Evolutionary conservation across 306 rosid species (phyloP).

Genomic region (Malus fusca): DNA sequence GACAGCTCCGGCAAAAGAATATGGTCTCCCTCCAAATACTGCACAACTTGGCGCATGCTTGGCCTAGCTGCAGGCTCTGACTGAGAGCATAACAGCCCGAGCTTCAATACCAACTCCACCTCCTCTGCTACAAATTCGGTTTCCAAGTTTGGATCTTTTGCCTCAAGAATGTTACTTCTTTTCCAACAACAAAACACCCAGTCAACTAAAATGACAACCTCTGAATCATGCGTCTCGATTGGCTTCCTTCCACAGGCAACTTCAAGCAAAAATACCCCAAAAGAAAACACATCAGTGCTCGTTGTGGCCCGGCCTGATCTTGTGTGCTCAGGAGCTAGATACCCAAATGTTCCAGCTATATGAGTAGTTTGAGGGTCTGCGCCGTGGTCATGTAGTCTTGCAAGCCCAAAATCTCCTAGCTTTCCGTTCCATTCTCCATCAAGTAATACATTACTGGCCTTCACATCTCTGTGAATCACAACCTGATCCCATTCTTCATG

Average conservation of each 20-base stretch:
- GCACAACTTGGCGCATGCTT: not conserved
- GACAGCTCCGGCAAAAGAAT: not conserved
- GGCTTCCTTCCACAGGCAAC: constrained; percentile 6
- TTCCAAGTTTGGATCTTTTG: not conserved
- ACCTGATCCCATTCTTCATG: not conserved
- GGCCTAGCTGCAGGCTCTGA: not conserved
- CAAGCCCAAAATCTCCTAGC: not conserved
- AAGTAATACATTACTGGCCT: not conserved
- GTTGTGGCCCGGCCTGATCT: not conserved
- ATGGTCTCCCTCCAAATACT: not conserved
- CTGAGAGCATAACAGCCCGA: not conserved
- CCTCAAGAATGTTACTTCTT: not conserved
- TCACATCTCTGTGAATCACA: not conserved
- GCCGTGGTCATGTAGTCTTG: not conserved
- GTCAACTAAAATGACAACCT: not conserved
- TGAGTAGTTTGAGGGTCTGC: not conserved
- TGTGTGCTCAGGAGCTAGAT: not conserved
- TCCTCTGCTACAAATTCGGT: not conserved
- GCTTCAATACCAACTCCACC: not conserved
- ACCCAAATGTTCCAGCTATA: not conserved
- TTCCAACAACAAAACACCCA: not conserved
- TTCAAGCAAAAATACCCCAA: constrained; percentile 1
- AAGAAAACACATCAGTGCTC: not conserved
- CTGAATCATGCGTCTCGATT: not conserved
- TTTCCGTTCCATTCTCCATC: not conserved